Evolutionary conservation across 805 yeast species (phyloP), one percentile per base, ranked within the genome.

Genomic region (Ogataea henricii): DNA sequence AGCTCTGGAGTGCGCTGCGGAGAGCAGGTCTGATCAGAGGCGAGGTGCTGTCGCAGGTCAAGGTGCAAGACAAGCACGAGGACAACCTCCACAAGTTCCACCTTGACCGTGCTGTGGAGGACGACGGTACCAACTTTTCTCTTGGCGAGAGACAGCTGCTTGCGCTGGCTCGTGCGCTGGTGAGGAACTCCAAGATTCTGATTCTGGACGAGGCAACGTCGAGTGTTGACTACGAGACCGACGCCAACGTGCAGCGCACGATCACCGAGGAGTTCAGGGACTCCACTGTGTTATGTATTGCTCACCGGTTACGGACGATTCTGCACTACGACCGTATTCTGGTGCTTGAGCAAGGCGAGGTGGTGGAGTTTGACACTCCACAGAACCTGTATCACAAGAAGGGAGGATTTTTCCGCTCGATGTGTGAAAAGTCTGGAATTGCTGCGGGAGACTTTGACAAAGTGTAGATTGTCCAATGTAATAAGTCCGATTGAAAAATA

Each of bases 201-300:
- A 77, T 86, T 40, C 63, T 86, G 51, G 92, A 86, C 63, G 92
- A 86, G 64, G 91, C 91, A 2, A 86, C 92, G 0, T 82, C 89
- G 1, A 77, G 83, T 34, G 91, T 86, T 16, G 92, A 86, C 62
- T 81, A 81, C 59, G 86, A 79, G 55, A 85, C 91, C 0, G 92
- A 85, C 65, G 68, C 76, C 13, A 74, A 78, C 59, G 77, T 85
- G 53, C 91, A 86, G 62, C 44, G 63, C 0, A 81, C 86, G 2
- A 84, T 86, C 53, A 72, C 71, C 0, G 60, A 62, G 3, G 87
- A 83, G 55, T 86, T 86, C 60, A 65, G 68, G 9, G 66, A 76
- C 32, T 83, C 89, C 60, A 85, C 91, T 0, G 79, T 86, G 37
- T 62, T 85, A 42, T 83, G 89, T 61, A 82, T 85, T 63, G 91